Conservation (phyloP, 352 stramenopile genomes). For the Phytophthora europaea region DNA sequence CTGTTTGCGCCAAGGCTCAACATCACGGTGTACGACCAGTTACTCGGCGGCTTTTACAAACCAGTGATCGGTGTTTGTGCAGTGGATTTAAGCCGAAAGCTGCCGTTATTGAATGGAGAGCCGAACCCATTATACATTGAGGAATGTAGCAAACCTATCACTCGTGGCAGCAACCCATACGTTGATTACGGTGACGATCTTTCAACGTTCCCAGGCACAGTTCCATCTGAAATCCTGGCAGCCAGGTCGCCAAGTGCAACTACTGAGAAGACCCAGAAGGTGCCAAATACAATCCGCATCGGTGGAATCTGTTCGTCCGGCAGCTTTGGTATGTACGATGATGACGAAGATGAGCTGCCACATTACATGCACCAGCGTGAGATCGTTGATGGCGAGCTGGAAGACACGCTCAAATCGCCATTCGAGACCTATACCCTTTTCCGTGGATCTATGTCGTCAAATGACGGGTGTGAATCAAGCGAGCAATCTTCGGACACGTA, state of each 20-base stretch:
- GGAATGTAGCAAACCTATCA: conserved; percentile 38
- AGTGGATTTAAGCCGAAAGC: conserved; percentile 80
- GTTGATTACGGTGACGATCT: conserved; percentile 68
- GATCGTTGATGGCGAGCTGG: conserved; percentile 59
- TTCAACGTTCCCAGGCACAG: conserved; percentile 63
- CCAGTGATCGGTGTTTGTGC: conserved; percentile 81
- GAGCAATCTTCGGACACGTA: conserved; percentile 46
- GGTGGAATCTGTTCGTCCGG: conserved; percentile 29
- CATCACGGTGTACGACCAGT: conserved; percentile 86
- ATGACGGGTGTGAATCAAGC: conserved; percentile 43
- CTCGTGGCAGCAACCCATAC: conserved; percentile 65
- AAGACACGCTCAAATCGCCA: conserved; percentile 77
- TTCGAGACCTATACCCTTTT: conserved; percentile 89
- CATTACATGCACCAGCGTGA: conserved; percentile 77
- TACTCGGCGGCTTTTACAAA: conserved; percentile 88
- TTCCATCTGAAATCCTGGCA: conserved; percentile 34
- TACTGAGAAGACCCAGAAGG: conserved; percentile 13
- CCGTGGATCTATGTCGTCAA: conserved; percentile 57
- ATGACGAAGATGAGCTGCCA: conserved; percentile 72
- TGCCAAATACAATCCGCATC: conserved; percentile 13
- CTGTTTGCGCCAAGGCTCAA: conserved; percentile 88
- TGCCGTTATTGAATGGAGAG: conserved; percentile 73
- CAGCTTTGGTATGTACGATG: conserved; percentile 46
- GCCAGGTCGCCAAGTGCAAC: conserved; percentile 15
- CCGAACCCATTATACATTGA: conserved; percentile 71